Conservation (phyloP, 345 rosid species). For the Cardamine occulta region DNA sequence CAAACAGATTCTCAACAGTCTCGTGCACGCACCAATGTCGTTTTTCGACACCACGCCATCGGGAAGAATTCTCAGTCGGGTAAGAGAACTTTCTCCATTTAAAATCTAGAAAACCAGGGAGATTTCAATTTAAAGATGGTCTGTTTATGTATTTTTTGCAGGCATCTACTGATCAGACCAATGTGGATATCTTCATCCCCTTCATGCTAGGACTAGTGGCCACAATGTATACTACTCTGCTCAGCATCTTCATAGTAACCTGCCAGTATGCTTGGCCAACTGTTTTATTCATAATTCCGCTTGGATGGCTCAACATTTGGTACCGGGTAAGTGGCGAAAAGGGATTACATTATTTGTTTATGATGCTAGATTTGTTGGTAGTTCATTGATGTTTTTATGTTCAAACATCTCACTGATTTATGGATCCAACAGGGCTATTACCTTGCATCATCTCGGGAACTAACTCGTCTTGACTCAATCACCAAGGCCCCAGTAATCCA, state of each 20-base stretch:
- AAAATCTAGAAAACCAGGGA: not conserved
- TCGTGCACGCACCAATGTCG: constrained; percentile 95
- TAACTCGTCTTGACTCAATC: constrained; percentile 94
- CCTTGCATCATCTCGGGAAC: constrained; percentile 85
- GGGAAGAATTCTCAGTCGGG: constrained; percentile 93
- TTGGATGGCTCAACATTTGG: constrained; percentile 87
- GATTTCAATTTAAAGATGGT: not conserved
- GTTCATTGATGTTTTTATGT: not conserved
- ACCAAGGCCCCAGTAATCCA: constrained; percentile 98
- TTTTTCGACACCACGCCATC: constrained; percentile 98
- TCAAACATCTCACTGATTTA: not conserved
- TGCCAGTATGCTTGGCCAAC: constrained; percentile 99
- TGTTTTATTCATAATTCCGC: constrained; percentile 74
- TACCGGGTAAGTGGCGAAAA: constrained; percentile 62
- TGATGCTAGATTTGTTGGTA: not conserved
- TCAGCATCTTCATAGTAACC: constrained; percentile 80
- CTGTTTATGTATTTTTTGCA: constrained; percentile 42
- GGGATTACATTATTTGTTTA: not conserved
- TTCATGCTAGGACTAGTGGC: constrained; percentile 60
- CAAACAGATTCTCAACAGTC: constrained; percentile 71
- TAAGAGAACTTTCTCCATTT: constrained; percentile 40
- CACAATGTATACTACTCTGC: constrained; percentile 70
- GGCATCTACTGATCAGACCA: constrained; percentile 95
- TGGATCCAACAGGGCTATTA: constrained; percentile 67
- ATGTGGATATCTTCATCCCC: constrained; percentile 81